A percentile compares a stretch with the other conserved stretches of the same genome.
Evolutionary conservation across 768 basidiomycete genomes (phyloP).

Genomic region (Xerocomellus chrysenteron): DNA sequence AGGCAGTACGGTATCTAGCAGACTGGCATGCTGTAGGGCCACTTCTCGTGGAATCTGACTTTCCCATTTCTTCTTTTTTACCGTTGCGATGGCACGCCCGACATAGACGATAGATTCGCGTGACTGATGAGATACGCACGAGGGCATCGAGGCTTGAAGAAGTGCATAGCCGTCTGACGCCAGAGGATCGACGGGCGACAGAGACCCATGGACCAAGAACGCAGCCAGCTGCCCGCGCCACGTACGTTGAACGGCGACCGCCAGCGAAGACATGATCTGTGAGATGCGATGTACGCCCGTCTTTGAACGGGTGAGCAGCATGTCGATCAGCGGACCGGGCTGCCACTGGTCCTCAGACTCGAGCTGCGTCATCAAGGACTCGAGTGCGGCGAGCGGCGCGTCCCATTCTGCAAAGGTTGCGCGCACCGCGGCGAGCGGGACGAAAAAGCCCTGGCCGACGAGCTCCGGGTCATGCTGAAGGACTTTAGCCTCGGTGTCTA

Average conservation of each 20-base stretch:
- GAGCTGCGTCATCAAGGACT: conserved; percentile 61
- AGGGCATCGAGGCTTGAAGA: conserved; percentile 66
- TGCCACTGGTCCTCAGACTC: conserved; percentile 51
- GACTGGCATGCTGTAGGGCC: conserved; percentile 59
- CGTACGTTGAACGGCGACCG: conserved; percentile 71
- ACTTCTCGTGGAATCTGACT: conserved; percentile 70
- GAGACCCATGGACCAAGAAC: conserved; percentile 76
- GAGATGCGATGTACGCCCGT: conserved; percentile 80
- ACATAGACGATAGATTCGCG: conserved; percentile 84
- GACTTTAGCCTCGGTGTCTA: conserved; percentile 79
- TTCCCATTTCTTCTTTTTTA: conserved; percentile 77
- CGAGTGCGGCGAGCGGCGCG: conserved; percentile 74
- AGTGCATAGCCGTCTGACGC: conserved; percentile 60
- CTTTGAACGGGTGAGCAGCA: conserved; percentile 66
- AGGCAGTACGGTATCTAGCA: conserved; percentile 67
- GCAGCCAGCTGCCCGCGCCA: conserved; percentile 85
- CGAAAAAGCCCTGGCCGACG: conserved; percentile 79
- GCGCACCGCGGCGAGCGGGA: conserved; percentile 80
- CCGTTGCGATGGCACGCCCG: conserved; percentile 82
- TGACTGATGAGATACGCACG: conserved; percentile 68
- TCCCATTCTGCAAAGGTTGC: conserved; percentile 89
- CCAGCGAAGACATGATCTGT: conserved; percentile 67
- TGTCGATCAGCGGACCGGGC: conserved; percentile 79
- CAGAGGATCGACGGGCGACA: conserved; percentile 61
- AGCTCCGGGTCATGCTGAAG: conserved; percentile 71